Evolutionary conservation across 225 moss, liverwort and hornwort species (phyloP), one percentile per base, ranked within the genome.

Genomic region (Antitrichia curtipendula): DNA sequence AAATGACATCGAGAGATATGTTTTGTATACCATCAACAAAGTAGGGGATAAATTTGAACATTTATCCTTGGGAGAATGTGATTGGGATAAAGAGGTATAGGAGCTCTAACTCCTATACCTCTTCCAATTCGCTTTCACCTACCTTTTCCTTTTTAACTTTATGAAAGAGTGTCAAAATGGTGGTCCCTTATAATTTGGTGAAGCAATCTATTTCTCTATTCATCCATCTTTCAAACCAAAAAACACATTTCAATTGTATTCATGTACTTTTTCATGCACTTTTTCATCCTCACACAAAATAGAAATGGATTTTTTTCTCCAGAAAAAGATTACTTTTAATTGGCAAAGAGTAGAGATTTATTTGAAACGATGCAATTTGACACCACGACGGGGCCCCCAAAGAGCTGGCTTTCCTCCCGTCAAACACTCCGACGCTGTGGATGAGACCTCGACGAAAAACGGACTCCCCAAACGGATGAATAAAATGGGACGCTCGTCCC

Each of bases 31-130:
- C 8, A 74, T 0, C 3, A 12, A 75, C 0, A 75, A 12, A 32
- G 0, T 50, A 50, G 0, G 4, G 0, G 5, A 49, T 1, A 32
- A 32, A 12, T 32, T 21, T 31, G 50, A 32, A 32, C 12, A 74
- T 50, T 74, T 34, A 21, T 50, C 3, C 0, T 0, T 7, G 0
- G 1, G 0, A 13, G 4, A 50, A 21, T 0, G 0, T 21, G 0
- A 34, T 50, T 47, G 8, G 1, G 3, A 0, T 1, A 0, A 34
- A 13, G 0, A 4, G 1, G 0, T n/a, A n/a, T n/a, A 4, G 32
- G 2, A 4, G 15, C 0, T 43, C 43, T 8, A 12, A 1, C 4
- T 32, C 8, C 5, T 2, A 20, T 4, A 12, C 19, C 0, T 34
- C 34, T 13, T 21, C 34, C 13, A 75, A 22, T 20, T 1, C 32